Evolutionary conservation across 768 basidiomycete species (phyloP).

Genomic region (Panaeolus cyanescens): DNA sequence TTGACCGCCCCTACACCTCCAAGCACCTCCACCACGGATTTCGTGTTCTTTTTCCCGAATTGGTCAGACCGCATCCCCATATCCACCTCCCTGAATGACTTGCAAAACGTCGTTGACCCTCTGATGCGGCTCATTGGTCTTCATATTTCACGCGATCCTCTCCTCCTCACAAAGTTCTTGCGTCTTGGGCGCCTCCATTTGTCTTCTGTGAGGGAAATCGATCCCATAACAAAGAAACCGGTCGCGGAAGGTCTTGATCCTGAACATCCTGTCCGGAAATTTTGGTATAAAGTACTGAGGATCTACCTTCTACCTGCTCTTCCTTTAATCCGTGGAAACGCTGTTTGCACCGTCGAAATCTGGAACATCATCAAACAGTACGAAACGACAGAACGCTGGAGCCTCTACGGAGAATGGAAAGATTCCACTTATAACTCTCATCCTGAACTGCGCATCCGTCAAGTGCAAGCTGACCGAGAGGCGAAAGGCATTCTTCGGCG

Average conservation of each 20-base stretch:
- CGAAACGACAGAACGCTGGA: conserved; percentile 81
- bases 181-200: conserved; percentile 74
- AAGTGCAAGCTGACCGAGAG: conserved; percentile 84
- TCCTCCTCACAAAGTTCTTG: conserved; percentile 78
- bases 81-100: conserved; percentile 64
- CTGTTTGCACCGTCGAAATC: conserved; percentile 87
- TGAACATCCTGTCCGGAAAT: conserved; percentile 61
- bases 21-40: conserved; percentile 70
- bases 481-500: conserved; percentile 89
- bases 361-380: conserved; percentile 88
- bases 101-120: conserved; percentile 76
- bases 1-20: conserved; percentile 81
- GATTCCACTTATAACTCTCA: conserved; percentile 68
- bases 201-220: conserved; percentile 50
- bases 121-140: conserved; percentile 79
- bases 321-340: conserved; percentile 81
- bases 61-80: conserved; percentile 76
- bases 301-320: conserved; percentile 84
- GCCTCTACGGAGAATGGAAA: conserved; percentile 96
- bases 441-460: conserved; percentile 77
- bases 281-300: conserved; percentile 85
- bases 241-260: conserved; percentile 50
- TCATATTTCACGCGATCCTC: conserved; percentile 77
- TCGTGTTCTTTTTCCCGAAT: conserved; percentile 88
- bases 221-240: conserved; percentile 64